Percentiles rank a stretch among this genome's conserved stretches.
Conservation (phyloP, 2,329 filamentous ascomycete genomes). For the Didymosphaeria variabile region DNA sequence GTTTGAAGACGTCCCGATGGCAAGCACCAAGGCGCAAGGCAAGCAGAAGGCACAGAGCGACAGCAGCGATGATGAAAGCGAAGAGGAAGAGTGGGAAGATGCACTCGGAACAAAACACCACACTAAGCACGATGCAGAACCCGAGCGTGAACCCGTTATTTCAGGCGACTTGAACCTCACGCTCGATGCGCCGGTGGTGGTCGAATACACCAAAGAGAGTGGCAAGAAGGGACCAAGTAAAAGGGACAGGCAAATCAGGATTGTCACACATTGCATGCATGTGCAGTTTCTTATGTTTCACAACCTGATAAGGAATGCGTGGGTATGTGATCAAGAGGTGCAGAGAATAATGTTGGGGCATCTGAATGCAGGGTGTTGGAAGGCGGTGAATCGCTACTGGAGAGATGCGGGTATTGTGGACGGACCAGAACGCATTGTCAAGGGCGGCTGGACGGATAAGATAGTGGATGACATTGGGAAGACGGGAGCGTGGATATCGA, state of each 20-base stretch:
- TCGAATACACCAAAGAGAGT: constrained; percentile 55
- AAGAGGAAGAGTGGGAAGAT: constrained; percentile 53
- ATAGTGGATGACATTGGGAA: constrained; percentile 68
- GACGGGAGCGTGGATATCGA: constrained; percentile 49
- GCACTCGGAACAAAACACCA: constrained; percentile 49
- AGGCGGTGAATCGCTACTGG: constrained; percentile 54
- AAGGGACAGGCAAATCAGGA: constrained; percentile 79
- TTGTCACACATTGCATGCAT: constrained; percentile 85
- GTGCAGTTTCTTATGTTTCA: constrained; percentile 89
- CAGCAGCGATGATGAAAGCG: constrained; percentile 49
- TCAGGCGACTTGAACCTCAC: constrained; percentile 79
- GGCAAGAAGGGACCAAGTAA: constrained; percentile 86
- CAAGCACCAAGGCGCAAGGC: constrained; percentile 48
- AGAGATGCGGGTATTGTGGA: constrained; percentile 86
- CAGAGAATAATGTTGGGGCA: constrained; percentile 42
- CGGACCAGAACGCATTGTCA: constrained; percentile 77
- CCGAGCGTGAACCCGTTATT: constrained; percentile 55
- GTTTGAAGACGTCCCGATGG: constrained; percentile 58
- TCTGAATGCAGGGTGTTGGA: constrained; percentile 45
- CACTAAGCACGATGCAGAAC: constrained; percentile 43
- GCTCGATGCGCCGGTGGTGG: constrained; percentile 52
- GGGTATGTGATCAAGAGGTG: constrained; percentile 47
- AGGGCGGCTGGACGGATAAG: constrained; percentile 65
- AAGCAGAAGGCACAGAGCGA: constrained; percentile 50
- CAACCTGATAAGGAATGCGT: constrained; percentile 71